Base-by-base conservation (phyloP, 371 early-diverging fungal species). In the Scutellospora calospora region DNA sequence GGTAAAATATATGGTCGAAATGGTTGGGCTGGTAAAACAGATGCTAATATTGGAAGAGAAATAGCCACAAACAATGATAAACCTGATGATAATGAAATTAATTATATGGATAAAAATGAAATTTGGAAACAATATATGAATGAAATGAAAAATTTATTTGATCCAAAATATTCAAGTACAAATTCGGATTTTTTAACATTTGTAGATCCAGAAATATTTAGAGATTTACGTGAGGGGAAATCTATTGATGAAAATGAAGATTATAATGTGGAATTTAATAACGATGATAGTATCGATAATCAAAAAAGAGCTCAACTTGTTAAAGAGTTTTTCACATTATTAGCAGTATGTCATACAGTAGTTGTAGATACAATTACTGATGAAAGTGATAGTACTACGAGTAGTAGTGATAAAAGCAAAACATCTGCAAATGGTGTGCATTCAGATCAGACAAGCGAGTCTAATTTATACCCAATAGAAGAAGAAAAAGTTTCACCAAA, bases 321-420 rank as follows among this genome's bases (percentile, higher is more conserved):
- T 57, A 87, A 90, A 35, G 93, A 96, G 71, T 98, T 98, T 76
- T 94, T 98, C 80, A 91, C 92, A 9, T 87, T 95, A 20, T 85
- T 99, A 22, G 93, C 98, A 2, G 87, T 98, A 0, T 99, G 98
- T 85, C 98, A 99, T 83, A 97, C 98, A 0, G 98, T 98, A 0
- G 86, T 99, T 4, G 91, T 96, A 9, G 98, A 98, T 57, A 87
- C 90, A 62, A 82, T 83, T 80, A 84, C 85, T 35, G 84, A 85
- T 81, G 82, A 83, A 16, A 65, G 80, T 5, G 72, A 54, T 20
- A 79, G 73, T 62, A 81, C 81, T 20, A 81, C 79, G 18, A 59
- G 81, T 52, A 81, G 79, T 71, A 83, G 74, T 77, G 83, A 77
- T 5, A 63, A 77, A 49, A 75, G 76, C 9, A 82, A 83, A 22